phyloP scores from a whole-genome alignment of 2,329 filamentous ascomycete genomes.

The Escovopsis weberi region DNA sequence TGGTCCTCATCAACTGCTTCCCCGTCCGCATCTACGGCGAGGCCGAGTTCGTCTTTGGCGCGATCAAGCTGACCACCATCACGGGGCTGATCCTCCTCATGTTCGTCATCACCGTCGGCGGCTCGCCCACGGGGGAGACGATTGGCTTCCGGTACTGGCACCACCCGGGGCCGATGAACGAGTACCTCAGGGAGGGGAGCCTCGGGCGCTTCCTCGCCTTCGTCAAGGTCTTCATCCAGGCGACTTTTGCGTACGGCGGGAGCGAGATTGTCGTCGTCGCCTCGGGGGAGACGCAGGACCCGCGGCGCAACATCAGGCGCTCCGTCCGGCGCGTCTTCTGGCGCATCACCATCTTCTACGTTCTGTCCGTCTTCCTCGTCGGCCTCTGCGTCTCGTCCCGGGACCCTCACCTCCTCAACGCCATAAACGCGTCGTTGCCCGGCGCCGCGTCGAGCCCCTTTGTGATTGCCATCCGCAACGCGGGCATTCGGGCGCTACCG shows the following conservation, averaged over 20 bases:
- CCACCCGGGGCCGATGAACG: slow-evolving; percentile 28
- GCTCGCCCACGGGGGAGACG: slow-evolving; percentile 24
- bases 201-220: slow-evolving; percentile 28
- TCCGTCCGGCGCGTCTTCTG: slow-evolving; percentile 20
- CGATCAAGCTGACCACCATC: slow-evolving; percentile 34
- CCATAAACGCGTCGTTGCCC: slow-evolving; percentile 28
- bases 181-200: slow-evolving; percentile 22
- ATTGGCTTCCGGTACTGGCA: slow-evolving; percentile 33
- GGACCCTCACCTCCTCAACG: slow-evolving; percentile 27
- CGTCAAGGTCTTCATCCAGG: slow-evolving; percentile 31
- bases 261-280: slow-evolving; percentile 24
- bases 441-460: slow-evolving; percentile 36
- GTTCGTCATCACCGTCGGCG: slow-evolving; percentile 34
- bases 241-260: slow-evolving; percentile 32
- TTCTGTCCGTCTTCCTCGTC: slow-evolving; percentile 23
- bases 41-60: slow-evolving; percentile 34
- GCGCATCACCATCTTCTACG: slow-evolving; percentile 23
- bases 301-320: slow-evolving; percentile 21
- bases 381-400: slow-evolving; percentile 23
- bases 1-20: slow-evolving; percentile 24
- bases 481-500: slow-evolving; percentile 30
- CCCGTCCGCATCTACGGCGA: slow-evolving; percentile 35
- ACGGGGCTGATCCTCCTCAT: slow-evolving; percentile 34
- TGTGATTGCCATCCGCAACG: slow-evolving; percentile 38
- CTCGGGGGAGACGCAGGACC: slow-evolving; percentile 21